These are phyloP conservation scores for Pichia thaimueangensis DNA, from an alignment of 805 yeast genomes.

Conservation along the genomic window DNA sequence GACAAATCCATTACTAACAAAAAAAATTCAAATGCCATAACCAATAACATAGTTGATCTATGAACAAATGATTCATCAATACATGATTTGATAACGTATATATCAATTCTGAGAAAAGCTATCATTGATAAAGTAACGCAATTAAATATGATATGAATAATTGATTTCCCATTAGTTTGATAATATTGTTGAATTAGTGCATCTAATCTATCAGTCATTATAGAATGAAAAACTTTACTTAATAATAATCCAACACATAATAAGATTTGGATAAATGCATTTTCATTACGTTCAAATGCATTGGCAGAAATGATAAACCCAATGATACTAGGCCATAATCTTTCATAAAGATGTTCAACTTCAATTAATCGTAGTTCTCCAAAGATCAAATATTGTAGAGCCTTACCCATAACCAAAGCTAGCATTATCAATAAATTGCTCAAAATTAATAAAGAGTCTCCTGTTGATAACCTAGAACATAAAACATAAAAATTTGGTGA, in stretches of 20 bases:
- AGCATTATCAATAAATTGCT: constrained; percentile 38
- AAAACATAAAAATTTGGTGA: constrained; percentile 46
- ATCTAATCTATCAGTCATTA: constrained; percentile 47
- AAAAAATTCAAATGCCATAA: constrained; percentile 74
- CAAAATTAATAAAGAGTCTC: constrained; percentile 36
- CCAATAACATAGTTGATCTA: constrained; percentile 49
- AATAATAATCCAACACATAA: constrained; percentile 36
- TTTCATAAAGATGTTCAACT: constrained; percentile 63
- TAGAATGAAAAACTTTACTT: constrained; percentile 71
- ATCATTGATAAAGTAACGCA: constrained; percentile 40
- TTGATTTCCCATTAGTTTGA: constrained; percentile 15
- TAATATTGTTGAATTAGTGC: constrained; percentile 39
- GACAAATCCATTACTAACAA: constrained; percentile 51
- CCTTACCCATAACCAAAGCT: constrained; percentile 36
- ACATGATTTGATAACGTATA: constrained; percentile 45
- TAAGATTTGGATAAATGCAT: constrained; percentile 37
- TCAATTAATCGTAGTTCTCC: constrained; percentile 75
- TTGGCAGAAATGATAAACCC: constrained; percentile 54
- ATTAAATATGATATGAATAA: constrained; percentile 26
- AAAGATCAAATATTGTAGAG: constrained; percentile 50
- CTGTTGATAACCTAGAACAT: constrained; percentile 45
- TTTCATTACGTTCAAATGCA: constrained; percentile 41
- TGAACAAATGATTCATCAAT: constrained; percentile 50
- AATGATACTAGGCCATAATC: constrained; percentile 57
- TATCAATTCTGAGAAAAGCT: constrained; percentile 44